Conservation (phyloP, 2,329 filamentous ascomycete species). For the Aspergillus sp. region DNA sequence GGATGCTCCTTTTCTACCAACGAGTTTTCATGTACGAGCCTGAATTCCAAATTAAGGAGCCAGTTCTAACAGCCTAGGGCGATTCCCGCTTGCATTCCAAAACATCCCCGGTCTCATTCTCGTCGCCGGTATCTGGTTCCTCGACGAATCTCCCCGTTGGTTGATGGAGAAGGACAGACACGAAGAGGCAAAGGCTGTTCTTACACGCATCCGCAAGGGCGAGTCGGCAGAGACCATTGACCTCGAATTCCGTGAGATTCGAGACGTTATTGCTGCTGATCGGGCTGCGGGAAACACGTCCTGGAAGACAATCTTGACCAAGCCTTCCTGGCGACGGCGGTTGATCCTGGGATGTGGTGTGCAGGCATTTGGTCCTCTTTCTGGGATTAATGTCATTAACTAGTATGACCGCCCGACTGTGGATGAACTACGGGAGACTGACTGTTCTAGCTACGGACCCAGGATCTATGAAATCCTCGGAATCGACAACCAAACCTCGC, state of each 20-base stretch:
- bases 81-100: slow-evolving; percentile 36
- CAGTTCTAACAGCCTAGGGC: slow-evolving; percentile 13
- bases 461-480: slow-evolving; percentile 6
- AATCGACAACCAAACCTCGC: slow-evolving; percentile 32
- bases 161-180: slow-evolving; percentile 12
- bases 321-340: slow-evolving; percentile 42
- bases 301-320: slow-evolving; percentile 20
- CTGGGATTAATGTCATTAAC: slow-evolving; percentile 48
- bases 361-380: slow-evolving; percentile 51
- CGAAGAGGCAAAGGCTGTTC: slow-evolving; percentile 22
- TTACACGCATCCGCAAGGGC: slow-evolving; percentile 30
- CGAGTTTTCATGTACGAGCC: slow-evolving; percentile 27
- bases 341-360: slow-evolving; percentile 50
- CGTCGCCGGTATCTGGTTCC: slow-evolving; percentile 30
- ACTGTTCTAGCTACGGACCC: slow-evolving; percentile 3
- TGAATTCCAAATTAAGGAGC: too few species aligned
- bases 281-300: slow-evolving; percentile 13
- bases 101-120: slow-evolving; percentile 44
- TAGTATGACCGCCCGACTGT: background rate
- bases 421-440: background rate
- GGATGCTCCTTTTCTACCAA: slow-evolving; percentile 37
- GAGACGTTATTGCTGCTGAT: slow-evolving; percentile 41
- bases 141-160: slow-evolving; percentile 16
- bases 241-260: slow-evolving; percentile 44
- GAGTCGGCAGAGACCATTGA: slow-evolving; percentile 37